Percentiles rank a stretch among this genome's conserved stretches.
Evolutionary conservation across 371 early-diverging fungal species (phyloP).

Genomic region (Rhizopus delemar): DNA sequence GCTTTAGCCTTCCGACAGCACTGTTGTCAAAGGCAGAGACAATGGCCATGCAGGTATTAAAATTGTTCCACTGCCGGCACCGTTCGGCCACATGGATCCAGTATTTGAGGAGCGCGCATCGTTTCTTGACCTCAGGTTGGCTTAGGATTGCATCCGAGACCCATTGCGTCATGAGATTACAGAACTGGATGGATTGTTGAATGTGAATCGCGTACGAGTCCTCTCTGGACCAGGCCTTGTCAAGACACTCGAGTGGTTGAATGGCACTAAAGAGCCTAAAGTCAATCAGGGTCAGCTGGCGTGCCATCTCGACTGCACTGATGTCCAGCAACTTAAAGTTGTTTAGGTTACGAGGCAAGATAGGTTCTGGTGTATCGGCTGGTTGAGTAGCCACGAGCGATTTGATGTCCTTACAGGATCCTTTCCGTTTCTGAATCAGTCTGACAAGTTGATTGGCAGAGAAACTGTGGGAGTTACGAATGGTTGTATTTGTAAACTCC

Average conservation of each 20-base stretch:
- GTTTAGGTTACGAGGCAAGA: constrained; percentile 66
- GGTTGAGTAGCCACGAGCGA: constrained; percentile 64
- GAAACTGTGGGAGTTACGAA: constrained; percentile 70
- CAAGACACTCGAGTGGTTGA: constrained; percentile 81
- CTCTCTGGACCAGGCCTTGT: constrained; percentile 83
- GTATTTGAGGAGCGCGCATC: constrained; percentile 75
- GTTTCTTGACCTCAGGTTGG: constrained; percentile 77
- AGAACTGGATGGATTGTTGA: constrained; percentile 71
- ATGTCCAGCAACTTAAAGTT: constrained; percentile 77
- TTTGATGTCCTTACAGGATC: constrained; percentile 52
- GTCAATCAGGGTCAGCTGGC: constrained; percentile 92
- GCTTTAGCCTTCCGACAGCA: constrained; percentile 83
- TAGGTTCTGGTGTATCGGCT: constrained; percentile 64
- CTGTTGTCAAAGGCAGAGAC: constrained; percentile 87
- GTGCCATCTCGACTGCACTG: constrained; percentile 89
- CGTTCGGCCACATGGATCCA: constrained; percentile 85
- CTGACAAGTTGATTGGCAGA: constrained; percentile 77
- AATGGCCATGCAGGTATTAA: constrained; percentile 88
- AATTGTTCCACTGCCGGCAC: constrained; percentile 84
- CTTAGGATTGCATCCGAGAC: constrained; percentile 80
- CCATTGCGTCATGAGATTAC: constrained; percentile 79
- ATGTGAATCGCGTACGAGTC: constrained; percentile 63
- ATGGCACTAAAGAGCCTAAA: constrained; percentile 77
- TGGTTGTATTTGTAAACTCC: constrained; percentile 73
- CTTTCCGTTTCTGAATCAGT: constrained; percentile 68